Evolutionary conservation across 345 rosid genomes (phyloP).

Genomic region (Euphorbia lathyris): DNA sequence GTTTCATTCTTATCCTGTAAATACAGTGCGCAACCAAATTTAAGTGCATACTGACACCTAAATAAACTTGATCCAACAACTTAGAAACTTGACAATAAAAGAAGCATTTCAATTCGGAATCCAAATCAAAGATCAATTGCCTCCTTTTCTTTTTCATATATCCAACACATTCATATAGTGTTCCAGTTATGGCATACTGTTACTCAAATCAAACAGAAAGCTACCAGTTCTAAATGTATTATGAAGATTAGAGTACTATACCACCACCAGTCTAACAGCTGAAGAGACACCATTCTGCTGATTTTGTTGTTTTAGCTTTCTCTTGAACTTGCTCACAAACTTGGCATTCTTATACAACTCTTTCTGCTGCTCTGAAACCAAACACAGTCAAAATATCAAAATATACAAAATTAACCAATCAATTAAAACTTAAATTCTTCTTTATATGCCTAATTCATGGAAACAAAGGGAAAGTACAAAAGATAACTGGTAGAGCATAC

Average conservation of each 20-base stretch:
- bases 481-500: neutral
- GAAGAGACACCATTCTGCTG: conserved; percentile 28
- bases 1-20: conserved; percentile 31
- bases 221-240: neutral
- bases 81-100: neutral
- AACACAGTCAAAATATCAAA: neutral
- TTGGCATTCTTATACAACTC: conserved; percentile 87
- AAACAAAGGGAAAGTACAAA: neutral
- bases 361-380: conserved; percentile 53
- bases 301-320: conserved; percentile 42
- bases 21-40: neutral
- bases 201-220: neutral
- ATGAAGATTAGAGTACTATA: conserved; percentile 2
- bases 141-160: neutral
- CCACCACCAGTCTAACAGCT: conserved; percentile 25
- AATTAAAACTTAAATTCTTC: neutral
- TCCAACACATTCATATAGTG: conserved; percentile 9
- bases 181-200: neutral
- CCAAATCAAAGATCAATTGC: neutral
- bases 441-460: too few relatives aligned
- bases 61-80: neutral
- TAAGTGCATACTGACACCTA: neutral
- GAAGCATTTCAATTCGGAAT: neutral
- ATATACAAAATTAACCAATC: neutral
- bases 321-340: conserved; percentile 63